These are phyloP conservation scores for Penicillium occitanis DNA, from an alignment of 2,329 filamentous ascomycete species.

Conservation along the genomic window DNA sequence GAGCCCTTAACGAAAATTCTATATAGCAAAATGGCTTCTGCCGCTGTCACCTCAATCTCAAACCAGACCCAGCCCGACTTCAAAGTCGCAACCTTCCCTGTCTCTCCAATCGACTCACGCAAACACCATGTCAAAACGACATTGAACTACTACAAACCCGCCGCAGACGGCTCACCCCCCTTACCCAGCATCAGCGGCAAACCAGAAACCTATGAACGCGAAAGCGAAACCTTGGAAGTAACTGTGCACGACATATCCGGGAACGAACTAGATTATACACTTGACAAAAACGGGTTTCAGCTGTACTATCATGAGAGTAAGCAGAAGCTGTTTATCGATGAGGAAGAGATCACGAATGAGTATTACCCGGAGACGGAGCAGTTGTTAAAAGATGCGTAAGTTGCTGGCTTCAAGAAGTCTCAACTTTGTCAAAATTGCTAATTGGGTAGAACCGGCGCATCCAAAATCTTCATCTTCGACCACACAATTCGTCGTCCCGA, in stretches of 20 bases:
- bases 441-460: conserved; percentile 40
- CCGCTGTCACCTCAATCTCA: conserved; percentile 29
- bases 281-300: conserved; percentile 50
- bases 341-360: conserved; percentile 40
- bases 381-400: conserved; percentile 45
- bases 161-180: conserved; percentile 46
- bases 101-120: conserved; percentile 24
- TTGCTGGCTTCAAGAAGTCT: not conserved
- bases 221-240: conserved; percentile 40
- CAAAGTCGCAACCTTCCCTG: conserved; percentile 19
- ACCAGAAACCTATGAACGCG: conserved; percentile 45
- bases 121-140: conserved; percentile 43
- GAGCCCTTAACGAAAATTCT: not conserved
- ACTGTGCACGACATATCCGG: conserved; percentile 46
- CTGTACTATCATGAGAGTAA: conserved; percentile 42
- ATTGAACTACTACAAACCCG: conserved; percentile 50
- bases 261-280: conserved; percentile 43
- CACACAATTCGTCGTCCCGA: conserved; percentile 49
- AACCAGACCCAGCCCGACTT: conserved; percentile 18
- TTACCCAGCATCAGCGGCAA: conserved; percentile 37
- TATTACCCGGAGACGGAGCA: conserved; percentile 52
- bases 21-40: conserved; percentile 31
- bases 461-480: conserved; percentile 51
- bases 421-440: not conserved
- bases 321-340: conserved; percentile 43